Base-by-base conservation (phyloP, 345 rosid species). In the Bruguiera parviflora region DNA sequence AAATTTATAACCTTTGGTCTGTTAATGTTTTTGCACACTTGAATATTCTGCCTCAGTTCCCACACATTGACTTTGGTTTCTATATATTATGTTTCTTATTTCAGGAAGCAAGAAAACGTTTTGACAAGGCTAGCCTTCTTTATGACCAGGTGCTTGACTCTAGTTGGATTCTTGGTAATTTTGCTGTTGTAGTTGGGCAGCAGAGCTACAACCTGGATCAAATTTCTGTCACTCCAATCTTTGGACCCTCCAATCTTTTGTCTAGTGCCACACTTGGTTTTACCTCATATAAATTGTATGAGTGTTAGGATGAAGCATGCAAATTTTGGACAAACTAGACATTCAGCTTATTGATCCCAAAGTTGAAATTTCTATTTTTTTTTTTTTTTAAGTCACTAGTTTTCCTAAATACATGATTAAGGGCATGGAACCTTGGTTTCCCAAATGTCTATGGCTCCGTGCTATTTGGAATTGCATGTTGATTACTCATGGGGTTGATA, bases 91-190 rank as follows among this genome's bases (percentile, higher is more conserved):
- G 63, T 68, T 60, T 69, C 73, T 81, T 78, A 59, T 62, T 74
- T 81, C 87, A 96, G 98, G 99, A 96, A 90, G 98, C 95, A 33
- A 86, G 96, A 72, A 96, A 89, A 79, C 86, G 86, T 47, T 96
- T 96, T 84, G 99, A 96, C 84, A 96, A 92, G 87, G 92, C 97
- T 72, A 84, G 95, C 74, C 87, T 96, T 73, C 76, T 85, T 39
- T 96, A 96, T 67, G 98, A 96, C 65, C 99, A 96, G 99, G 99
- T 92, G 58, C 65, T 56, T 69, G 35, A 55, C 63, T 49, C 53
- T 27, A 61, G 24, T 62, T 51, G 25, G 61, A 61, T 68, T 63
- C 55, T 49, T 66, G 29, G 73, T 67, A 67, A 28, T 31, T 66
- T 46, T 67, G 31, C 57, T 35, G 18, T 58, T 71, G 35, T 37